Evolutionary conservation across 768 basidiomycete species (phyloP).

Genomic region (Clitopilus hobsonii): DNA sequence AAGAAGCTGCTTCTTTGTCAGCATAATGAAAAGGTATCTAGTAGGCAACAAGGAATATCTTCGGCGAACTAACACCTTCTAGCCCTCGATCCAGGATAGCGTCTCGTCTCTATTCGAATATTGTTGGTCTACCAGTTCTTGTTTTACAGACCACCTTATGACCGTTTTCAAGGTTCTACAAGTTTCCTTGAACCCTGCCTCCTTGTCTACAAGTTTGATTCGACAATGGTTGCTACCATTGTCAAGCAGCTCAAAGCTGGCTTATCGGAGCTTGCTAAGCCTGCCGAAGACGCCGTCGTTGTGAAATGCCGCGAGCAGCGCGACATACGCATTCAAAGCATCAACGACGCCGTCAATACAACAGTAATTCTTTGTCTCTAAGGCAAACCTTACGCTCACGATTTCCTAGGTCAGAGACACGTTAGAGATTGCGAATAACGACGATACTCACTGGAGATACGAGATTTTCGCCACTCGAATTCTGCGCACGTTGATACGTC

Average conservation of each 20-base stretch:
- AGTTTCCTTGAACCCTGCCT: slow-evolving; percentile 60
- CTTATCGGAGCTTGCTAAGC: slow-evolving; percentile 20
- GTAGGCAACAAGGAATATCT: background rate
- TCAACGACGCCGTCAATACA: slow-evolving; percentile 35
- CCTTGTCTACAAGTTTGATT: slow-evolving; percentile 49
- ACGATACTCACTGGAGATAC: slow-evolving; percentile 78
- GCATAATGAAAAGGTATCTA: slow-evolving; percentile 73
- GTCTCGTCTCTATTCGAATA: slow-evolving; percentile 62
- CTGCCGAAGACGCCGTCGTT: slow-evolving; percentile 34
- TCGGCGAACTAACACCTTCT: background rate
- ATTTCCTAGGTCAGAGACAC: slow-evolving; percentile 33
- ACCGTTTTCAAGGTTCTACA: slow-evolving; percentile 41
- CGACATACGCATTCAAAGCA: slow-evolving; percentile 32
- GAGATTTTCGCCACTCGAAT: slow-evolving; percentile 63
- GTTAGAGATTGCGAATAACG: slow-evolving; percentile 53
- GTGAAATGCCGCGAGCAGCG: slow-evolving; percentile 39
- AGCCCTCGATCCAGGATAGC: slow-evolving; percentile 76
- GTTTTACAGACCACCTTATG: background rate
- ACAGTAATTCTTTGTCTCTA: slow-evolving; percentile 33
- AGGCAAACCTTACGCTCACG: background rate
- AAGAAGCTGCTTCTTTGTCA: slow-evolving; percentile 66
- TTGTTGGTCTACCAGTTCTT: slow-evolving; percentile 30
- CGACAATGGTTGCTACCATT: slow-evolving; percentile 33
- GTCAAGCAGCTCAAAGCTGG: slow-evolving; percentile 30
- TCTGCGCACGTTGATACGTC: slow-evolving; percentile 63